Evolutionary conservation across 257 asterid genomes (phyloP).

Genomic region (Plantago ovata): DNA sequence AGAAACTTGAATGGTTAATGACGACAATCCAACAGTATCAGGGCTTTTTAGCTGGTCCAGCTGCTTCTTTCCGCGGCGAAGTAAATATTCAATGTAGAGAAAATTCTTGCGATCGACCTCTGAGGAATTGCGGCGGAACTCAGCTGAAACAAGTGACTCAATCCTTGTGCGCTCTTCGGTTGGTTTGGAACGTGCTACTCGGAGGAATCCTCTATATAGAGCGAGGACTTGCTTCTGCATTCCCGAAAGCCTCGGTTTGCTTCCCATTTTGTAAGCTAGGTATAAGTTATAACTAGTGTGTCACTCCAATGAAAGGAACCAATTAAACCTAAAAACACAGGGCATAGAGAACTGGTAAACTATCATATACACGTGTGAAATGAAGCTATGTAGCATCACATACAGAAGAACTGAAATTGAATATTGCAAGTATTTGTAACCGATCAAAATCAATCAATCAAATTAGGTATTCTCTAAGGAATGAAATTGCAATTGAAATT

Average conservation of each 20-base stretch:
- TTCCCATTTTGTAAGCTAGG: constrained; percentile 49
- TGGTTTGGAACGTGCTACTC: constrained; percentile 76
- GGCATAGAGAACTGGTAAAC: too few species aligned
- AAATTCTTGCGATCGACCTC: constrained; percentile 45
- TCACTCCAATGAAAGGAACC: too few species aligned
- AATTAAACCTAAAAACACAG: too few species aligned
- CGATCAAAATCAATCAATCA: too few species aligned
- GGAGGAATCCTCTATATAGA: constrained; percentile 69
- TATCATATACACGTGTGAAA: too few species aligned
- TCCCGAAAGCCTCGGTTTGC: constrained; percentile 69
- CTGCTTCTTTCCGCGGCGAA: constrained; percentile 74
- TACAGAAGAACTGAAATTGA: too few species aligned
- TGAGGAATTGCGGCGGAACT: constrained; percentile 33
- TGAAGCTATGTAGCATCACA: too few species aligned
- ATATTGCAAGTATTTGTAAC: too few species aligned
- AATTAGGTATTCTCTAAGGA: too few species aligned
- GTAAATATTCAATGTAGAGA: constrained; percentile 69
- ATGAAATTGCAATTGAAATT: too few species aligned
- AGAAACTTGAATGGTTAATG: constrained; percentile 41
- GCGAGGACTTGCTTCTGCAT: constrained; percentile 91
- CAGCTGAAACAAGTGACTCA: constrained; percentile 59
- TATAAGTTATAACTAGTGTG: too few species aligned
- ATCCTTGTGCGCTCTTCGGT: constrained; percentile 50
- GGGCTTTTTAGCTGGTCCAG: constrained; percentile 81
- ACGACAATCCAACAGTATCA: constrained; percentile 55